Percentiles rank a stretch among this genome's conserved stretches.
These are phyloP conservation scores for Exserohilum rostratum DNA, from an alignment of 2,329 filamentous ascomycete genomes.

Conservation along the genomic window DNA sequence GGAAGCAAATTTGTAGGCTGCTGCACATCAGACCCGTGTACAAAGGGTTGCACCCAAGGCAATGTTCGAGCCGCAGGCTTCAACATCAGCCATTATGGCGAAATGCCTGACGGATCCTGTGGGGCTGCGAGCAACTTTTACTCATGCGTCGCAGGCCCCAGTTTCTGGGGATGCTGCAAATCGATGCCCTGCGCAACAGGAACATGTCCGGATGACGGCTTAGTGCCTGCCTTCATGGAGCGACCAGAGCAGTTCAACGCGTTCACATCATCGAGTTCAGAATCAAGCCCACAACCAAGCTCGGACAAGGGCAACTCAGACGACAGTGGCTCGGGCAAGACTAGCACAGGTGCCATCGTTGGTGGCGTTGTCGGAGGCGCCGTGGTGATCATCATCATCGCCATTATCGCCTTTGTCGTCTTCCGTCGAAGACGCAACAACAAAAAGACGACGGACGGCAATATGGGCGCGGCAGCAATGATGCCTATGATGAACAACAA, in stretches of 20 bases:
- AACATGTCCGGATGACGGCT: constrained; percentile 36
- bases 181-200: constrained; percentile 41
- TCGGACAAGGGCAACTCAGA: too few species aligned
- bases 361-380: constrained; percentile 40
- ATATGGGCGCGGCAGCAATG: constrained; percentile 14
- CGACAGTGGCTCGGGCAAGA: constrained; percentile 7
- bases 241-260: constrained; percentile 24
- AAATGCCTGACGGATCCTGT: constrained; percentile 45
- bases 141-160: constrained; percentile 36
- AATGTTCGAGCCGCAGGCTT: constrained; percentile 44
- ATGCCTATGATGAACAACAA: constrained; percentile 21
- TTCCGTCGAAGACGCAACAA: constrained; percentile 24
- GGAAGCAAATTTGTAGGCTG: constrained; percentile 50
- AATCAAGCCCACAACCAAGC: too few species aligned
- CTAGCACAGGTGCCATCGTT: constrained; percentile 30
- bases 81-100: constrained; percentile 38
- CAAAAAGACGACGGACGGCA: constrained; percentile 3
- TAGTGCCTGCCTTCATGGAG: constrained; percentile 36
- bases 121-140: constrained; percentile 40
- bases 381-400: constrained; percentile 29
- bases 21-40: constrained; percentile 48
- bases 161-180: constrained; percentile 34
- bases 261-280: constrained; percentile 16
- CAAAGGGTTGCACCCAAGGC: constrained; percentile 44
- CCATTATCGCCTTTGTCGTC: constrained; percentile 31